Evolutionary conservation across 140 eudicot genomes (phyloP).

Genomic region (Cichorium intybus): DNA sequence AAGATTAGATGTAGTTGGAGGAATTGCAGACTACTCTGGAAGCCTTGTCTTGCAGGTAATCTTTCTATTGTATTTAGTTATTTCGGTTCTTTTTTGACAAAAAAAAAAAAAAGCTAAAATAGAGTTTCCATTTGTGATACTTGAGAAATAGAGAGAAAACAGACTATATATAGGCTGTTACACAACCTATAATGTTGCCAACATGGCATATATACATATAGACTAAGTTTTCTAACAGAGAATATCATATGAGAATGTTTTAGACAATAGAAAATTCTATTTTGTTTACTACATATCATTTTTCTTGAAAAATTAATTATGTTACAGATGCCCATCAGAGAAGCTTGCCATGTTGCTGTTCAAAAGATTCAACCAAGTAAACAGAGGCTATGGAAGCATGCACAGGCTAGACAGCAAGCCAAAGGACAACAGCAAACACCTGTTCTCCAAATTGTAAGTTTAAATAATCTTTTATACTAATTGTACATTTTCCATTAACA

Average conservation of each 20-base stretch:
- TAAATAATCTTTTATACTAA: background rate
- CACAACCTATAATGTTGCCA: no score
- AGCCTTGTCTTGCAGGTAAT: conserved; percentile 42
- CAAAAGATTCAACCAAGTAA: conserved; percentile 78
- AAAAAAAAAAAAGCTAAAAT: background rate
- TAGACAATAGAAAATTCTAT: no score
- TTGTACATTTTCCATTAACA: no score
- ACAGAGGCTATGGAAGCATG: conserved; percentile 97
- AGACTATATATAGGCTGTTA: background rate
- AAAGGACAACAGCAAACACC: conserved; percentile 82
- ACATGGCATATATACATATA: no score
- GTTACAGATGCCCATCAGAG: conserved; percentile 90
- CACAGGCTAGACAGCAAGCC: conserved; percentile 79
- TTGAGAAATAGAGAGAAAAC: background rate
- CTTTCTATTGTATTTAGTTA: conserved; percentile 56
- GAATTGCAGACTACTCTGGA: conserved; percentile 39
- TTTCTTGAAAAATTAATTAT: conserved; percentile 8
- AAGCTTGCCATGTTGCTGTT: conserved; percentile 97
- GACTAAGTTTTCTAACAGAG: no score
- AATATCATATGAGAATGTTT: background rate
- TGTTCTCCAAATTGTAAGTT: conserved; percentile 44
- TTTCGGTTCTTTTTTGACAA: conserved; percentile 25
- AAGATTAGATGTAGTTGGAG: conserved; percentile 37
- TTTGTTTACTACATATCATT: no score
- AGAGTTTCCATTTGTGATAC: background rate